These are phyloP conservation scores for Cercospora nicotianae DNA, from an alignment of 2,329 filamentous ascomycete species.

Conservation along the genomic window DNA sequence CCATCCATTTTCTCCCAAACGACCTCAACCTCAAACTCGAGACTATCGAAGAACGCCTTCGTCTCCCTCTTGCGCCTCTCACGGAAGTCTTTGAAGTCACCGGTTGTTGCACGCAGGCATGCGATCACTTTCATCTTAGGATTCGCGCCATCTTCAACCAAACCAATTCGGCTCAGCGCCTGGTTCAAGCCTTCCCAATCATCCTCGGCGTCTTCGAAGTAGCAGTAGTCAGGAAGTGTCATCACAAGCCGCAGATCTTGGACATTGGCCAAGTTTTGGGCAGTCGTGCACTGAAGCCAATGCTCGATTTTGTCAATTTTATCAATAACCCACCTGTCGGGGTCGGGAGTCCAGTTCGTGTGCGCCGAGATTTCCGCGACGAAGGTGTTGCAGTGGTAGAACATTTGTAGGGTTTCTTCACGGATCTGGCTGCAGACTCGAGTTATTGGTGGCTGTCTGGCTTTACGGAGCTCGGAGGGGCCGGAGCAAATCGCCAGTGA, in stretches of 20 bases:
- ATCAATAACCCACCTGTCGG: neutral
- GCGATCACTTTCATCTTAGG: neutral
- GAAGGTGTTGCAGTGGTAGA: conserved; percentile 4
- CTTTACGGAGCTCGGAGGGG: neutral
- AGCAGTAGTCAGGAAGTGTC: neutral
- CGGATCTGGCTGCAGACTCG: neutral
- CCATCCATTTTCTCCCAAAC: no score
- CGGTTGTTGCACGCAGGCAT: neutral
- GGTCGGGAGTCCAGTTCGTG: neutral
- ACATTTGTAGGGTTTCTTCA: neutral
- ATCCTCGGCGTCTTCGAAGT: neutral
- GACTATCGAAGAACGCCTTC: neutral
- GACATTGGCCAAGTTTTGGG: neutral
- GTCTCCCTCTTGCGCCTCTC: neutral
- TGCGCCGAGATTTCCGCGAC: neutral
- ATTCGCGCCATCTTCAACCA: neutral
- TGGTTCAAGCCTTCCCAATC: neutral
- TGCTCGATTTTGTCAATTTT: neutral
- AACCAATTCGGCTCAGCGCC: neutral
- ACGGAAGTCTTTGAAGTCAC: neutral
- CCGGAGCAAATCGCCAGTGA: neutral
- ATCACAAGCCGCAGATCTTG: neutral
- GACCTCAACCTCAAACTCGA: neutral
- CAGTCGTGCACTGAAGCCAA: neutral
- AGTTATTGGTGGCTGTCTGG: neutral